Base-by-base conservation (phyloP, 768 basidiomycete species). In the Crucibulum laeve region DNA sequence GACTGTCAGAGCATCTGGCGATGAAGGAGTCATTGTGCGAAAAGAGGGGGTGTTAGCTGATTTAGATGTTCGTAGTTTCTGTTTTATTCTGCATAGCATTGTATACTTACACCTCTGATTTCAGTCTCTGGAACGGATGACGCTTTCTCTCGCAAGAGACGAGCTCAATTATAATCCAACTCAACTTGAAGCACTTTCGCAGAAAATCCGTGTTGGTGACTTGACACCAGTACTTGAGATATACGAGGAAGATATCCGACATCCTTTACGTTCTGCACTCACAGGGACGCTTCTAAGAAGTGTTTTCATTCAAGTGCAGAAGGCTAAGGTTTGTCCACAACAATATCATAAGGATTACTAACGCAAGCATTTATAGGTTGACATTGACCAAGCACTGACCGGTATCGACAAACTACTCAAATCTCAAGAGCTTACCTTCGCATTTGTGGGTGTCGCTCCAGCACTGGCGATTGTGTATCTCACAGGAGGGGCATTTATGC, bases 371-470 rank as follows among this genome's bases (percentile, higher is more conserved):
- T 39, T 15, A 4, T 8, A 92, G 89, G 91, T 94, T 46, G 95
- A 97, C 61, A 81, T 96, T 42, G 89, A 94, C 49, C 82, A 94
- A 62, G 86, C 93, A 0, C 70, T 97, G 32, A 71, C 82, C 6
- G 94, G 94, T 4, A 93, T 98, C 51, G 95, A 97, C 62, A 91
- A 87, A 56, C 70, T 98, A 43, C 81, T 98, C 50, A 91, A 86
- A 52, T 94, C 91, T 1, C 93, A 96, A 64, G 91, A 95, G 58
- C 71, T 96, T 34, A 96, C 92, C 1, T 99, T 99, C 54, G 95
- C 89, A 4, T 97, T 97, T 55, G 92, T 97, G 47, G 94, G 94
- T 51, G 86, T 98, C 13, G 93, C 95, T 0, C 95, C 95, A 6
- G 84, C 87, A 0, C 64, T 97, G 38, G 78, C 84, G 3, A 68